phyloP scores from a whole-genome alignment of 2,329 filamentous ascomycete species.

The Alternaria gansuensis region DNA sequence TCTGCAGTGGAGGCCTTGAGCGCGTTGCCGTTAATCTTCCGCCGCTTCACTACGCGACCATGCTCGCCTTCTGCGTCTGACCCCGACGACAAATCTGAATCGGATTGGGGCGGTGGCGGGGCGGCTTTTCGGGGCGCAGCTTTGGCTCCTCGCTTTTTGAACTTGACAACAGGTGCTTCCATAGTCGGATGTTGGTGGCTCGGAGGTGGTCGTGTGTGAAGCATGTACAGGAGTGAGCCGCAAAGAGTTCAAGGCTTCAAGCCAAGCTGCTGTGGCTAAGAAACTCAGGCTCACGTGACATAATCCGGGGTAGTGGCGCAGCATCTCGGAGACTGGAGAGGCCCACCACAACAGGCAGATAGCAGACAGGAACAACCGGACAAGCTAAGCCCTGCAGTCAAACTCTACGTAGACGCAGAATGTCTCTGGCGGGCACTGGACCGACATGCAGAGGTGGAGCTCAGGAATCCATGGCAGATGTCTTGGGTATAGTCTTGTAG shows the following conservation, averaged over 20 bases:
- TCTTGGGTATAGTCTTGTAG: not conserved
- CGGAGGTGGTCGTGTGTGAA: conserved; percentile 3
- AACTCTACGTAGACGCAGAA: not conserved
- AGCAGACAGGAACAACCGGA: not conserved
- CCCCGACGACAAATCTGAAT: conserved; percentile 70
- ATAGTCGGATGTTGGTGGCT: conserved; percentile 35
- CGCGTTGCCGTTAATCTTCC: conserved; percentile 72
- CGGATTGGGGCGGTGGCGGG: conserved; percentile 72
- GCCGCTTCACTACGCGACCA: conserved; percentile 80
- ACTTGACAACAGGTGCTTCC: conserved; percentile 68
- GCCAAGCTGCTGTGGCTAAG: conserved; percentile 41
- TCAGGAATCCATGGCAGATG: not conserved
- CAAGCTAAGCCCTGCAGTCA: not conserved
- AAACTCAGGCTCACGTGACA: conserved; percentile 28
- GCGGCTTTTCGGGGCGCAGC: conserved; percentile 82
- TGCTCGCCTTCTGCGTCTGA: conserved; percentile 73
- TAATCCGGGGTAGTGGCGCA: conserved; percentile 26
- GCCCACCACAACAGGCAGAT: not conserved
- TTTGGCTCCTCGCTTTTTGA: conserved; percentile 86
- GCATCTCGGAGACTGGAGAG: not conserved
- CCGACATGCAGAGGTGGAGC: not conserved
- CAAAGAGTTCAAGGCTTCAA: conserved; percentile 37
- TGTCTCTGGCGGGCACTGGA: not conserved
- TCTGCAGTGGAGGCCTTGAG: conserved; percentile 71
- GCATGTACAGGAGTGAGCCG: conserved; percentile 7